These are phyloP conservation scores for Solidago caesia DNA, from an alignment of 129 eudicot genomes.

Conservation along the genomic window DNA sequence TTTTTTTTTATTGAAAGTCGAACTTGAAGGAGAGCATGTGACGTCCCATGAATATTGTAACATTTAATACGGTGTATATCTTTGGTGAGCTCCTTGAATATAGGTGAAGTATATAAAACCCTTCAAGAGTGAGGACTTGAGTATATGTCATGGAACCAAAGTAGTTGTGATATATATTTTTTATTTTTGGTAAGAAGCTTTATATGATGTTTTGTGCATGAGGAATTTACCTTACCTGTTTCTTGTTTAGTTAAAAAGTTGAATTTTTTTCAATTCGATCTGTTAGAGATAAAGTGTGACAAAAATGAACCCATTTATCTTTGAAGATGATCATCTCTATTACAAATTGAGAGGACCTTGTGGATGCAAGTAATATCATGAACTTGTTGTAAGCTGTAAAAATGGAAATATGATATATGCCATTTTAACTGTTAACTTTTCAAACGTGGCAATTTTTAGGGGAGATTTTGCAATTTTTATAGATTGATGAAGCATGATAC, in stretches of 20 bases:
- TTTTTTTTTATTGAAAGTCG: background rate
- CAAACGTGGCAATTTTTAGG: background rate
- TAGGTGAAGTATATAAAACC: background rate
- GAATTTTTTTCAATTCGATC: background rate
- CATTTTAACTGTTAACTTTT: background rate
- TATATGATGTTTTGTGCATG: constrained; percentile 11
- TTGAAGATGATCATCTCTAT: background rate
- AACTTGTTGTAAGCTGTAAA: background rate
- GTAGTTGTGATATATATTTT: background rate
- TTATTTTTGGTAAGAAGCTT: background rate
- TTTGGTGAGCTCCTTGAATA: background rate
- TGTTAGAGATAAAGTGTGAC: background rate
- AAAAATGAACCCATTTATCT: background rate
- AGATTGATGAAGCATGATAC: background rate
- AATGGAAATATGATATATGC: background rate
- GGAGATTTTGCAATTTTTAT: background rate
- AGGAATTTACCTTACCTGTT: background rate
- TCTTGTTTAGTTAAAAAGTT: background rate
- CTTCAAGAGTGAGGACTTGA: background rate
- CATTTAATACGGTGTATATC: background rate
- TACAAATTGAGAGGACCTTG: background rate
- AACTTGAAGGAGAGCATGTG: constrained; percentile 14
- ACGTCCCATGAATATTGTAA: constrained; percentile 5
- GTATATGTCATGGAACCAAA: constrained; percentile 7
- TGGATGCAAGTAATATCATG: background rate